Evolutionary conservation across 140 eudicot species (phyloP), one percentile per base, ranked within the genome.

Genomic region (Flaveria floridana): DNA sequence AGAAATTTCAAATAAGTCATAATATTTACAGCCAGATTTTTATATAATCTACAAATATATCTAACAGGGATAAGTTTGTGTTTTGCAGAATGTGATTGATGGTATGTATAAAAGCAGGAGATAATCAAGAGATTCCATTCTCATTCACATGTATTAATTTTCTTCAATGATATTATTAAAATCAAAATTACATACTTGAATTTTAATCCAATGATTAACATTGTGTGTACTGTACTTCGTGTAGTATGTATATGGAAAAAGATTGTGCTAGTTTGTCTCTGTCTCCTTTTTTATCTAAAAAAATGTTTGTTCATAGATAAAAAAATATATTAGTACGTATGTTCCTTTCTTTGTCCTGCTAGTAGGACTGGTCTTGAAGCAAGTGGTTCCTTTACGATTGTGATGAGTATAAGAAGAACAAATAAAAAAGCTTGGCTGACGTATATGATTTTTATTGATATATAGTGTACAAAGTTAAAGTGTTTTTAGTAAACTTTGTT

Each of bases 1-100:
- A 34, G 8, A 34, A 34, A 34, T 34, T 30, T 44, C 50, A 7
- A 20, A 57, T 15, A 20, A 19, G 30, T 19, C 30, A 7, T 51
- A 51, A 51, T 9, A 51, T 51, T 51, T 15, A 14, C 7, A 9
- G 3, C 12, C 14, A 9, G 50, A 9, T 44, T 44, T 44, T 3
- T 11, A 3, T 2, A 34, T 34, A 34, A 34, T 34, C 67, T 62
- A 7, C 30, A 57, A 57, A 23, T 59, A 59, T 23, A 59, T 62
- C 69, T 34, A 14, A 28, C 18, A 6, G 1, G 70, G 26, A 37
- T 34, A 65, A 75, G 42, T 21, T 28, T 70, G 53, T 61, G 46
- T 63, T 65, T 74, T 86, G 82, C 95, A 91, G 97, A 81, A 68
- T 61, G 81, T 76, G 65, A 78, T 91, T 79, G 92, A 88, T 61